Evolutionary conservation across 345 rosid genomes (phyloP).

Genomic region (Erysimum cheiranthoides): DNA sequence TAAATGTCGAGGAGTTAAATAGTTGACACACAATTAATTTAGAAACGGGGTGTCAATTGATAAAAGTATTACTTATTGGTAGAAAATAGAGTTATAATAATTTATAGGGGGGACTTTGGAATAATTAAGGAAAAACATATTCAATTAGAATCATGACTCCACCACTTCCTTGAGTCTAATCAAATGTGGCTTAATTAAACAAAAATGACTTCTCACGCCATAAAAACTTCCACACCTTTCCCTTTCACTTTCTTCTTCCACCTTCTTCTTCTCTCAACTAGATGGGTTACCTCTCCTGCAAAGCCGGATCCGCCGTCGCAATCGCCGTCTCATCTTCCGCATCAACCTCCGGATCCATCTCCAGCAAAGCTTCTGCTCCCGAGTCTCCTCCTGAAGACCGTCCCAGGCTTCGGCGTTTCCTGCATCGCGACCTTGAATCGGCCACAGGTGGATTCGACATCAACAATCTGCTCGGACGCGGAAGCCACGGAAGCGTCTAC

Average conservation of each 20-base stretch:
- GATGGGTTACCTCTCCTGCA: constrained; percentile 94
- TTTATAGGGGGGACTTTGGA: not conserved
- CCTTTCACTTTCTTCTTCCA: constrained; percentile 20
- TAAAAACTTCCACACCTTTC: constrained; percentile 35
- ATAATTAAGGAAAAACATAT: constrained; percentile 2
- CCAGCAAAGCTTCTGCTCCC: constrained; percentile 49
- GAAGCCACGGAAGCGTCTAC: constrained; percentile 97
- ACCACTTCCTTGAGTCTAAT: constrained; percentile 38
- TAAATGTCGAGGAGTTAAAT: no score
- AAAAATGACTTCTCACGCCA: constrained; percentile 44
- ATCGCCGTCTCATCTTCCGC: constrained; percentile 40
- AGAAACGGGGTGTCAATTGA: not conserved
- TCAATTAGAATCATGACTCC: constrained; percentile 32
- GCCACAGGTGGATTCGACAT: constrained; percentile 94
- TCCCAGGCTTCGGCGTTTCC: constrained; percentile 78
- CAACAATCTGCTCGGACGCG: constrained; percentile 79
- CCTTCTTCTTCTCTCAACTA: constrained; percentile 3
- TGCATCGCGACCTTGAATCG: constrained; percentile 86
- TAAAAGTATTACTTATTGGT: not conserved
- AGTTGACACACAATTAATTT: no score
- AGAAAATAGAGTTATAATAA: not conserved
- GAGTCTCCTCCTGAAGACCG: constrained; percentile 54
- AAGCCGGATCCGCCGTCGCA: constrained; percentile 66
- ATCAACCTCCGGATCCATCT: constrained; percentile 47
- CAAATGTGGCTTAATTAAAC: constrained; percentile 29